Percentiles rank a stretch among this genome's conserved stretches.
phyloP scores from a whole-genome alignment of 2,329 filamentous ascomycete genomes.

The Escovopsis sp. region DNA sequence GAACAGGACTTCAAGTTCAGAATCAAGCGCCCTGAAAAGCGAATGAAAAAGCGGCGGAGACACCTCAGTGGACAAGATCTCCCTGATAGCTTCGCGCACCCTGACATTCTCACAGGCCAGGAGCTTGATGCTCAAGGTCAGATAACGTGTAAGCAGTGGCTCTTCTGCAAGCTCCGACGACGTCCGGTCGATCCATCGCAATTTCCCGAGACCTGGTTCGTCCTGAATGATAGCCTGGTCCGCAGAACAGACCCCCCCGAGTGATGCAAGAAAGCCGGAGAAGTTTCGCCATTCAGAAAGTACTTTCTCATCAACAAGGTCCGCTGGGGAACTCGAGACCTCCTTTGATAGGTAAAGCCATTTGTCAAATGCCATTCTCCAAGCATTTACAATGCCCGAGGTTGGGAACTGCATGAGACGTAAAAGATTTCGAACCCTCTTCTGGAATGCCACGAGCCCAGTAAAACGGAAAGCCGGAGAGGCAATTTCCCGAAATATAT shows the following conservation, averaged over 20 bases:
- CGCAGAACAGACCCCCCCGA: conserved; percentile 51
- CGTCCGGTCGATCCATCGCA: conserved; percentile 51
- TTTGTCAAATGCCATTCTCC: conserved; percentile 50
- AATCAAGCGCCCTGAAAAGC: conserved; percentile 49
- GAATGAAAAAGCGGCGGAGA: conserved; percentile 46
- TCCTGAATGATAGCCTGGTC: conserved; percentile 42
- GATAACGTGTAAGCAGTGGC: conserved; percentile 42
- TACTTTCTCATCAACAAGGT: conserved; percentile 38
- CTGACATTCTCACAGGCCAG: conserved; percentile 49
- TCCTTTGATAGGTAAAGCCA: conserved; percentile 52
- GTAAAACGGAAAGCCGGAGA: conserved; percentile 52
- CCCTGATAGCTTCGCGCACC: conserved; percentile 51
- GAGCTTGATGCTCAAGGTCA: conserved; percentile 49
- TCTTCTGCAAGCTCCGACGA: conserved; percentile 46
- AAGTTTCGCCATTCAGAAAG: conserved; percentile 54
- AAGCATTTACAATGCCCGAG: conserved; percentile 51
- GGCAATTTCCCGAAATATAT: conserved; percentile 46
- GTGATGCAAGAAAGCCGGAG: conserved; percentile 52
- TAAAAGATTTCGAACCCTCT: conserved; percentile 44
- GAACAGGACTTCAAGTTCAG: conserved; percentile 49
- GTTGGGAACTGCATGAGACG: conserved; percentile 47
- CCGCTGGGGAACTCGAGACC: conserved; percentile 37
- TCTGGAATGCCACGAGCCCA: conserved; percentile 55
- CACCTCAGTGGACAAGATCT: conserved; percentile 51
- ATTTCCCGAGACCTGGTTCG: conserved; percentile 39